Percentiles rank a stretch among this genome's conserved stretches.
phyloP scores from a whole-genome alignment of 2,329 filamentous ascomycete species.

The Ophiognomonia clavigignenti-juglandacearum region DNA sequence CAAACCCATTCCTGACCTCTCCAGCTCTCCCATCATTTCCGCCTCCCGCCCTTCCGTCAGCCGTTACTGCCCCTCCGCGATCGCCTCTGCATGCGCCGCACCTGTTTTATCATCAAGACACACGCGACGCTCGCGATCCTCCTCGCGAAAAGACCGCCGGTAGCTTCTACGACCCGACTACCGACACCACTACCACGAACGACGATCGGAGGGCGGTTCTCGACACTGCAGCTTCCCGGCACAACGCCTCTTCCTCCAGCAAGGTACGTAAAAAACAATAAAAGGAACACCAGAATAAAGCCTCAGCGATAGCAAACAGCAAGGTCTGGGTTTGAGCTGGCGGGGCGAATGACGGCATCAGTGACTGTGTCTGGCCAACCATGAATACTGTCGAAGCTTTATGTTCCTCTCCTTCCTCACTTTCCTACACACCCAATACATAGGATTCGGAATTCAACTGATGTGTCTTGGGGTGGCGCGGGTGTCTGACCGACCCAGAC shows the following conservation, averaged over 20 bases:
- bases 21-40: conserved; percentile 9
- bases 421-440: no score
- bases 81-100: conserved; percentile 41
- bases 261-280: conserved; percentile 35
- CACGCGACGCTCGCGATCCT: conserved; percentile 21
- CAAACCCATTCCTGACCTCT: conserved; percentile 16
- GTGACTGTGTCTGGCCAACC: no score
- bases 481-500: no score
- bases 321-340: no score
- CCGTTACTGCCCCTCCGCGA: conserved; percentile 25
- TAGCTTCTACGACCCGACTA: conserved; percentile 51
- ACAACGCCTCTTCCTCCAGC: conserved; percentile 34
- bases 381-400: no score
- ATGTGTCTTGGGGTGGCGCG: no score
- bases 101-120: conserved; percentile 34
- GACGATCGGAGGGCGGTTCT: conserved; percentile 42
- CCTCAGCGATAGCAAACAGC: no score
- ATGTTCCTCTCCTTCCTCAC: no score
- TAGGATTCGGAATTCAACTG: no score
- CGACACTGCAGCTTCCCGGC: conserved; percentile 42
- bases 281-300: neutral
- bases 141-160: conserved; percentile 36
- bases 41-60: conserved; percentile 13
- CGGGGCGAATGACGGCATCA: no score
- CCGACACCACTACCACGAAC: conserved; percentile 40